These are phyloP conservation scores for Plectosphaerella cucumerina DNA, from an alignment of 2,329 filamentous ascomycete genomes.

Conservation along the genomic window DNA sequence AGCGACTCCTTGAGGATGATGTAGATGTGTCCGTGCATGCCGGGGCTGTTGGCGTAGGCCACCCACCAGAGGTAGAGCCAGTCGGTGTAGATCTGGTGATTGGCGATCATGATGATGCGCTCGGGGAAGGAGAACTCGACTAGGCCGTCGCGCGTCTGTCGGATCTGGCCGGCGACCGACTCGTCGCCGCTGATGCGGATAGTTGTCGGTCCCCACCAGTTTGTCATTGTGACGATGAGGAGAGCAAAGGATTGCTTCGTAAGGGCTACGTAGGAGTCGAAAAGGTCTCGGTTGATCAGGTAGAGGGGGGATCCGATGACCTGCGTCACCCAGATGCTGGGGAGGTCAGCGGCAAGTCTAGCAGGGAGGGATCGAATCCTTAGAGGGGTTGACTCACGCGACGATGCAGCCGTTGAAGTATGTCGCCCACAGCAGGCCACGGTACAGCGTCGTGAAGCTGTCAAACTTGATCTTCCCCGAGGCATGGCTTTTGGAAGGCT, in stretches of 20 bases:
- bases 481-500: constrained; percentile 34
- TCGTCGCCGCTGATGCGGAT: constrained; percentile 81
- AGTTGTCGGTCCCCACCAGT: constrained; percentile 82
- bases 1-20: constrained; percentile 88
- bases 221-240: constrained; percentile 72
- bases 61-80: constrained; percentile 95
- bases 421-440: constrained; percentile 44
- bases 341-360: neutral
- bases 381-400: constrained; percentile 33
- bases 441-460: constrained; percentile 41
- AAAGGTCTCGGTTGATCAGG: constrained; percentile 69
- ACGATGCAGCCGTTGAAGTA: constrained; percentile 49
- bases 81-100: constrained; percentile 87
- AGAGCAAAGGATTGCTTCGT: constrained; percentile 83
- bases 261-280: constrained; percentile 81
- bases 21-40: constrained; percentile 81
- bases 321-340: constrained; percentile 66
- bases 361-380: neutral
- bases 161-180: constrained; percentile 72
- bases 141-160: constrained; percentile 64
- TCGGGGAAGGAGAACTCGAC: constrained; percentile 78
- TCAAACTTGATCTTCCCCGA: constrained; percentile 53
- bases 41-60: constrained; percentile 71
- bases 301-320: constrained; percentile 74
- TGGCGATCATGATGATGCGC: constrained; percentile 77